Base-by-base conservation (phyloP, 2,329 filamentous ascomycete genomes). In the Huntiella bhutanensis region DNA sequence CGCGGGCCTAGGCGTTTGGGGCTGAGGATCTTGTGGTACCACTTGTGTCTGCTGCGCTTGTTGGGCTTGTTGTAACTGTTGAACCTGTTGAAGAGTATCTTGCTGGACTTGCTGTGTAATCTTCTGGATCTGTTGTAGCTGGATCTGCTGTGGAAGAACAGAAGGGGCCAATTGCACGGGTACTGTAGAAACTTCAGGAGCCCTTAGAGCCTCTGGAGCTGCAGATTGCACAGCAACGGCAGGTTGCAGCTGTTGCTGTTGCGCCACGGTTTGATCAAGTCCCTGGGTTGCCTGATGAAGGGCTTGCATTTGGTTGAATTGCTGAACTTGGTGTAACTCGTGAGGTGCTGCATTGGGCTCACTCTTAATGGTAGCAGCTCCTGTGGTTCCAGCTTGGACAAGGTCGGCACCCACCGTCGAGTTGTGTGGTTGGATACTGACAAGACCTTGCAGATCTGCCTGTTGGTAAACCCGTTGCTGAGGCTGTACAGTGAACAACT, bases 361-460 rank as follows among this genome's bases (percentile, higher is more conserved):
- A 22, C 38, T 35, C 36, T 48, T 44, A n/a, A 43, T 17, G 10
- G 28, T 36, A n/a, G 33, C 7, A 22, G 8, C 11, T 4, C 33
- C 36, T 11, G 44, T 13, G 13, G 15, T 40, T 47, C 36, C 45
- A 35, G 33, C 16, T 11, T 41, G 42, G 17, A 49, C 49, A 11
- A 51, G 45, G 10, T 49, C 49, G 12, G 51, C 48, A 35, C 50
- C 49, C 41, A 52, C 47, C 16, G 51, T 41, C 5, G 58, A 57
- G 22, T 57, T 55, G 39, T 47, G 53, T 55, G 33, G 55, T 22
- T 47, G 44, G 2, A 32, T 33, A 56, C 28, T 60, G 55, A 47
- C 59, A 57, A 13, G 59, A 55, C 5, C 60, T 59, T 39, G 59
- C 55, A 33, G 55, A 54, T 15, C 57, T 53, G 11, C 51, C 51